phyloP scores from a whole-genome alignment of 129 eudicot genomes.

The Tagetes patula region DNA sequence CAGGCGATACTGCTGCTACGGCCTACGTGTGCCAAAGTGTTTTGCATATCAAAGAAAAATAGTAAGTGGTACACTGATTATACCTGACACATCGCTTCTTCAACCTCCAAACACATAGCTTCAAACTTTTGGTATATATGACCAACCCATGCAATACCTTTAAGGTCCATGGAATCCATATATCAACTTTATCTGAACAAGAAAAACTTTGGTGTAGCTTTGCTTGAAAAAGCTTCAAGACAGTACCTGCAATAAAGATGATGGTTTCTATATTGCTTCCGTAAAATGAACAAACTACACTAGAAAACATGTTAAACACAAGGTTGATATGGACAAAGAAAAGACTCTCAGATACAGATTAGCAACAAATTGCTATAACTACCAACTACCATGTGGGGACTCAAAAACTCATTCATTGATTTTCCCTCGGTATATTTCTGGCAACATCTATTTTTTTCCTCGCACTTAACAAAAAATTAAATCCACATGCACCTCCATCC shows the following conservation, averaged over 20 bases:
- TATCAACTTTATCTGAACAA: constrained; percentile 17
- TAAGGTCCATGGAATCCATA: constrained; percentile 55
- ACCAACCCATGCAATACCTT: constrained; percentile 81
- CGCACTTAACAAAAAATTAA: constrained; percentile 8
- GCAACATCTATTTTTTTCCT: background rate
- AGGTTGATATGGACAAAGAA: background rate
- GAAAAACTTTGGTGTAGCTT: background rate
- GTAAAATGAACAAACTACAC: constrained; percentile 7
- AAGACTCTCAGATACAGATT: background rate
- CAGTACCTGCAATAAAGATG: constrained; percentile 10
- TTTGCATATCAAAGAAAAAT: background rate
- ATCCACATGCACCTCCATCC: background rate
- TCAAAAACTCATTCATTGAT: background rate
- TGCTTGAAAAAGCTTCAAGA: constrained; percentile 13
- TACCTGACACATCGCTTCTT: constrained; percentile 85
- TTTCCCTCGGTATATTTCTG: background rate
- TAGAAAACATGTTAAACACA: background rate
- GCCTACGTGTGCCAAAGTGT: background rate
- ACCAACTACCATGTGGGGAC: background rate
- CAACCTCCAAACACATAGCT: constrained; percentile 93
- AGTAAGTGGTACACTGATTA: background rate
- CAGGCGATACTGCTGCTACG: background rate
- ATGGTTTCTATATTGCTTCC: background rate
- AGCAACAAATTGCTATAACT: background rate
- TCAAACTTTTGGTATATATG: constrained; percentile 74